Evolutionary conservation across 2,329 filamentous ascomycete species (phyloP).

Genomic region (Sporothrix globosa): DNA sequence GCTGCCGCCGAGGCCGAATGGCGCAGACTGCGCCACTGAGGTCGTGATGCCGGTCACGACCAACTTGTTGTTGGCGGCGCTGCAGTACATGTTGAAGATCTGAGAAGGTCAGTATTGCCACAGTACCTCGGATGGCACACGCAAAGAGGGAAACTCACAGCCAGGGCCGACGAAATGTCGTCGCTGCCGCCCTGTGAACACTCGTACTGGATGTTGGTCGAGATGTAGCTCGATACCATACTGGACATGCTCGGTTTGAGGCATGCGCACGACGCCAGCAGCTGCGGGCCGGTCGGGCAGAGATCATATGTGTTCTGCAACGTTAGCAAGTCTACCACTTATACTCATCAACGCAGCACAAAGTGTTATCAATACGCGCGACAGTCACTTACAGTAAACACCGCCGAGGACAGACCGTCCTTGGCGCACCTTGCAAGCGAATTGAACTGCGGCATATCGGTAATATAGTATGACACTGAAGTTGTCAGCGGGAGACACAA

Average conservation of each 20-base stretch:
- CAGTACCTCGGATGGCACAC: not conserved
- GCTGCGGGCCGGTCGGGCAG: slow-evolving; percentile 53
- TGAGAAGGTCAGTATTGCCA: slow-evolving; percentile 13
- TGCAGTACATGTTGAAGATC: slow-evolving; percentile 55
- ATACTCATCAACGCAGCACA: too few species aligned
- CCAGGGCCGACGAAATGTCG: slow-evolving; percentile 53
- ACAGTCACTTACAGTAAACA: slow-evolving; percentile 46
- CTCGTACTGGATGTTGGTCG: slow-evolving; percentile 49
- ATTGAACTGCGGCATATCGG: slow-evolving; percentile 53
- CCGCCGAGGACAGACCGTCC: slow-evolving; percentile 48
- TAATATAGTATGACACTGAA: slow-evolving; percentile 59
- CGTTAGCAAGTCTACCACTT: not conserved
- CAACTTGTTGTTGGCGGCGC: slow-evolving; percentile 50
- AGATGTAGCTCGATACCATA: slow-evolving; percentile 50
- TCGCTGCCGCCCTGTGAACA: slow-evolving; percentile 50
- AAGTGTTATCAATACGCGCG: too few species aligned
- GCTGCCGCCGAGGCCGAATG: slow-evolving; percentile 18
- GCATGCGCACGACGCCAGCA: slow-evolving; percentile 57
- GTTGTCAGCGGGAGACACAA: not conserved
- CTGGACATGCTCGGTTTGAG: slow-evolving; percentile 53
- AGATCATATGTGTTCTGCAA: slow-evolving; percentile 45
- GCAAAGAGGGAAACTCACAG: slow-evolving; percentile 34
- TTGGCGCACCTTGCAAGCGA: slow-evolving; percentile 52
- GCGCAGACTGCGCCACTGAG: slow-evolving; percentile 40
- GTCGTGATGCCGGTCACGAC: slow-evolving; percentile 48